These are phyloP conservation scores for Flaveria bidentis DNA, from an alignment of 129 eudicot genomes.

Conservation along the genomic window DNA sequence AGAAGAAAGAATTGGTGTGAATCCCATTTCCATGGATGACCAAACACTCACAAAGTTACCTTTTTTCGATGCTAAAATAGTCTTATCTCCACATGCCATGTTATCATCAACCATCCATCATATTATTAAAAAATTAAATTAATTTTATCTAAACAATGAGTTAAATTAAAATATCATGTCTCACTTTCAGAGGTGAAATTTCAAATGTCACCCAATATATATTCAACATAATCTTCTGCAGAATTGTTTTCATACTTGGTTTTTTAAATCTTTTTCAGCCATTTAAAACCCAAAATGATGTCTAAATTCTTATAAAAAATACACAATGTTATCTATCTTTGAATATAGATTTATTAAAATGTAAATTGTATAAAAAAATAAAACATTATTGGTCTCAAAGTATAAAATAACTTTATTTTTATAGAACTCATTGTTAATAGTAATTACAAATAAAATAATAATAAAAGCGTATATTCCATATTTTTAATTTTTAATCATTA, in stretches of 20 bases:
- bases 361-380: not conserved
- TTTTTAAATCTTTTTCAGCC: too few relatives aligned
- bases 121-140: not conserved
- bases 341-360: too few relatives aligned
- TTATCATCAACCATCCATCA: slow-evolving; percentile 5
- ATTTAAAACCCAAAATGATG: too few relatives aligned
- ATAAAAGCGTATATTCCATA: not conserved
- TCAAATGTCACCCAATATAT: too few relatives aligned
- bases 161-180: not conserved
- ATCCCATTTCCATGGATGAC: slow-evolving; percentile 38
- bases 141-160: not conserved
- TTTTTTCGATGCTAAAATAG: slow-evolving; percentile 22
- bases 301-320: too few relatives aligned
- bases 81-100: slow-evolving; percentile 31
- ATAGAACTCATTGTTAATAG: not conserved
- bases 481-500: too few relatives aligned
- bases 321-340: too few relatives aligned
- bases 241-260: too few relatives aligned
- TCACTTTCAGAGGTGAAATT: too few relatives aligned
- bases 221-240: too few relatives aligned
- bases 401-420: too few relatives aligned
- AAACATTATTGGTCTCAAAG: not conserved
- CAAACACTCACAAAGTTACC: slow-evolving; percentile 25
- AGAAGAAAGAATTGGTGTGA: slow-evolving; percentile 18
- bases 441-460: too few relatives aligned